Conservation (phyloP, 1,284 basidiomycete species). For the Ceratobasidium papillatum region DNA sequence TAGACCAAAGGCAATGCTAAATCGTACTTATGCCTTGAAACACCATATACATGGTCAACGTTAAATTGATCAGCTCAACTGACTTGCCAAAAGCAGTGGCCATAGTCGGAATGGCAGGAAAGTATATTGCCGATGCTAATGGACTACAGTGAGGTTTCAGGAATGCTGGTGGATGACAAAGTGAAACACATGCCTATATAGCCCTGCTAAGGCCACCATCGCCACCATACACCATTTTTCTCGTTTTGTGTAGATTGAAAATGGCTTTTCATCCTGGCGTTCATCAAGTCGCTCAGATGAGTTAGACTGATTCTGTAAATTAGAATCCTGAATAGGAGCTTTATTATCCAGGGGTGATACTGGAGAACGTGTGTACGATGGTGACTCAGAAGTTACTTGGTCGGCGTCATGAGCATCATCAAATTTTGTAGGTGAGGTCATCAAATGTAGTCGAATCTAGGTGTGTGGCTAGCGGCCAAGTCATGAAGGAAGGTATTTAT, state of each 20-base stretch:
- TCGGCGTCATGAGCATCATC: not conserved
- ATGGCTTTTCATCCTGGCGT: constrained; percentile 26
- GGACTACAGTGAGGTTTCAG: constrained; percentile 57
- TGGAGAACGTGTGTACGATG: not conserved
- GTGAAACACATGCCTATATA: constrained; percentile 63
- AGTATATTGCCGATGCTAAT: constrained; percentile 77
- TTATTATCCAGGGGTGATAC: not conserved
- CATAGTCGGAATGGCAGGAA: constrained; percentile 77
- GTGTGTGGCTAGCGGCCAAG: not conserved
- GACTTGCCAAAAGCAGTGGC: constrained; percentile 68
- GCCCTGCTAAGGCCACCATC: constrained; percentile 63
- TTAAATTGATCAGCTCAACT: constrained; percentile 74
- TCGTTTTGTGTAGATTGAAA: constrained; percentile 57
- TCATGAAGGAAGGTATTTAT: not conserved
- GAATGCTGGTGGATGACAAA: not conserved
- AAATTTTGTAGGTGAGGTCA: not conserved
- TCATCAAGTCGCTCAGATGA: not conserved
- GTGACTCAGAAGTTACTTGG: not conserved
- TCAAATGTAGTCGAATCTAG: not conserved
- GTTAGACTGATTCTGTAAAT: not conserved
- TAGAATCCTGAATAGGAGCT: not conserved
- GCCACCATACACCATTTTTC: constrained; percentile 76
- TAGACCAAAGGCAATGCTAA: constrained; percentile 25
- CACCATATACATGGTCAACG: constrained; percentile 81
- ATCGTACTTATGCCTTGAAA: constrained; percentile 73